Base-by-base conservation (phyloP, 352 stramenopile genomes). In the Phytophthora multivora region DNA sequence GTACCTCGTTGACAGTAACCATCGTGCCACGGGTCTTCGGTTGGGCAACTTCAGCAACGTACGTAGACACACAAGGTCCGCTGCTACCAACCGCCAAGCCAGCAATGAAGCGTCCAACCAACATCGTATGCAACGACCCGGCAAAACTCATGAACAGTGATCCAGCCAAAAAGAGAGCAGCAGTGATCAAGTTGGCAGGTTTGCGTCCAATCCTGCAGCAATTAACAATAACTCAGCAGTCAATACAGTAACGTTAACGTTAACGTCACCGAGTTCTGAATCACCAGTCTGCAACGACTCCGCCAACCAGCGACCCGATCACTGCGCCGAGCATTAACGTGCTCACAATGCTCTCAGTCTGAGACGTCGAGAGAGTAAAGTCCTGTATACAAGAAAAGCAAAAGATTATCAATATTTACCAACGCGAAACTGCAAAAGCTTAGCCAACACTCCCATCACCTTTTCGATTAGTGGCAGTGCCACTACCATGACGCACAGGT, bases 401-500 rank as follows among this genome's bases (percentile, higher is more conserved):
- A 18, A 18, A 10, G 23, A 26, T 3, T 4, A n/a, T 31, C 40
- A 53, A 59, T 3, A 68, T 33, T 6, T 30, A 9, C n/a, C 21
- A n/a, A 21, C 12, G 48, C 39, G 15, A 43, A 12, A 23, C 7
- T 33, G 25, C 35, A 10, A 4, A 35, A 31, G 33, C 15, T 50
- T 16, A 35, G 12, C 16, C 11, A 49, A n/a, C 13, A 18, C 7
- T 16, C 12, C 13, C 43, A 23, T 42, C 25, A 85, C 76, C 62
- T 73, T 35, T 41, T 89, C 71, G 59, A 91, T 89, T 7, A 88
- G 73, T 30, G 82, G 80, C 48, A 91, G 57, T 10, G 80, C 82
- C 21, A 91, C 62, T 12, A 91, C 77, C 82, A 91, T 91, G 54
- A 91, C 82, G 38, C 82, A 91, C 19, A 91, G 60, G 46, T 91